phyloP scores from a whole-genome alignment of 441 rosid genomes.

The Populus hybrid region DNA sequence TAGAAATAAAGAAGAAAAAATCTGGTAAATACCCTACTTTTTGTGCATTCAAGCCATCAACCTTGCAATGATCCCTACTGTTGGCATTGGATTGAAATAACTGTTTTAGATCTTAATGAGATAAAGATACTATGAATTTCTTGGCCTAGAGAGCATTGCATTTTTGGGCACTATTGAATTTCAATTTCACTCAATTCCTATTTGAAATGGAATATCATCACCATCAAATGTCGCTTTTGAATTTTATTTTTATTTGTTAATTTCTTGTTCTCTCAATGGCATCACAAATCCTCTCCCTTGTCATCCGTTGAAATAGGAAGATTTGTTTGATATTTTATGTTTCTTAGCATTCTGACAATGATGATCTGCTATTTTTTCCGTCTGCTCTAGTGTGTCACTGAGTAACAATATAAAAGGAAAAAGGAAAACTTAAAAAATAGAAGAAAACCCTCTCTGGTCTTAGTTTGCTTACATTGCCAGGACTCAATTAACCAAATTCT shows the following conservation, averaged over 20 bases:
- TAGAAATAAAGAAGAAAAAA: not conserved
- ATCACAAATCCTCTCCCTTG: not conserved
- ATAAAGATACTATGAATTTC: not conserved
- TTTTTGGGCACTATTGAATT: not conserved
- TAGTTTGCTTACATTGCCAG: too few relatives aligned
- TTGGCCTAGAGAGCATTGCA: not conserved
- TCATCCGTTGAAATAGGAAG: not conserved
- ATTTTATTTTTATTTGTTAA: not conserved
- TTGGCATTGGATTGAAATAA: not conserved
- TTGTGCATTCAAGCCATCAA: not conserved
- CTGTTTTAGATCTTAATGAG: not conserved
- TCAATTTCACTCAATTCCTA: not conserved
- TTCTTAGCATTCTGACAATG: not conserved
- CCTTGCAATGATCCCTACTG: not conserved
- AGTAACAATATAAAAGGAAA: too few relatives aligned
- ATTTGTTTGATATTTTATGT: not conserved
- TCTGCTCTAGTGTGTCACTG: not conserved
- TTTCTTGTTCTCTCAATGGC: not conserved
- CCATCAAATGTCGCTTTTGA: not conserved
- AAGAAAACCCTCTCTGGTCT: too few relatives aligned
- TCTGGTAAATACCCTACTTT: not conserved
- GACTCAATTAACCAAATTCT: too few relatives aligned
- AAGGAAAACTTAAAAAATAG: too few relatives aligned
- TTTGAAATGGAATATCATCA: not conserved
- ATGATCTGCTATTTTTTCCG: not conserved